Evolutionary conservation across 2,329 filamentous ascomycete genomes (phyloP).

Genomic region (Tricladium varicosporioides): DNA sequence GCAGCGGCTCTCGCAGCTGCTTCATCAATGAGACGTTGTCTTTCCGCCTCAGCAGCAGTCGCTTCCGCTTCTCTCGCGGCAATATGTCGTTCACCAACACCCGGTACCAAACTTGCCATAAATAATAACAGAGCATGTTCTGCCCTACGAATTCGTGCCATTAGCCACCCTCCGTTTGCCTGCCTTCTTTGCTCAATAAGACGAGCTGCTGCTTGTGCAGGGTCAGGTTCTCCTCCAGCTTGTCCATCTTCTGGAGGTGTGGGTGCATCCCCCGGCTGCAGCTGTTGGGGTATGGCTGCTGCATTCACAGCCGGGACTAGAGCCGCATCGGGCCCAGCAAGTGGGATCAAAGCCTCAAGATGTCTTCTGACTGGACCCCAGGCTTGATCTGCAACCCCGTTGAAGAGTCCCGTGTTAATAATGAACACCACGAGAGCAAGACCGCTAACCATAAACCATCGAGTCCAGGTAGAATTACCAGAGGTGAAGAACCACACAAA

Average conservation of each 20-base stretch:
- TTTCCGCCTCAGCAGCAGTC: slow-evolving; percentile 28
- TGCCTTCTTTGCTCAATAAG: slow-evolving; percentile 46
- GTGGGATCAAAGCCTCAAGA: slow-evolving; percentile 57
- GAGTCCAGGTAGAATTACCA: slow-evolving; percentile 55
- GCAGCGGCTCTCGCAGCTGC: slow-evolving; percentile 22
- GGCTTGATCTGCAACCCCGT: slow-evolving; percentile 51
- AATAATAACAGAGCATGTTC: slow-evolving; percentile 63
- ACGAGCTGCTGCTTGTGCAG: slow-evolving; percentile 52
- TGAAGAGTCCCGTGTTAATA: slow-evolving; percentile 58
- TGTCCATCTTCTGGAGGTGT: slow-evolving; percentile 6
- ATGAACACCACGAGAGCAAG: slow-evolving; percentile 56
- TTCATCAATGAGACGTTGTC: slow-evolving; percentile 24
- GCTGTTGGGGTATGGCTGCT: slow-evolving; percentile 30
- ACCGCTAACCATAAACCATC: slow-evolving; percentile 54
- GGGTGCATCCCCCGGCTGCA: slow-evolving; percentile 5
- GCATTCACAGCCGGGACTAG: slow-evolving; percentile 34
- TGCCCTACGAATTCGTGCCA: slow-evolving; percentile 49
- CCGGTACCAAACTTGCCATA: slow-evolving; percentile 63
- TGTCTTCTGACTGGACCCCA: slow-evolving; percentile 58
- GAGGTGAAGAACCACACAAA: slow-evolving; percentile 67
- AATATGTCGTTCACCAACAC: slow-evolving; percentile 64
- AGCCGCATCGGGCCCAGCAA: slow-evolving; percentile 41
- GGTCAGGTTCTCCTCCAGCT: slow-evolving; percentile 38
- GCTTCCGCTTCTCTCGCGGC: slow-evolving; percentile 34
- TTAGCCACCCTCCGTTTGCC: slow-evolving; percentile 48